Evolutionary conservation across 2,329 filamentous ascomycete genomes (phyloP), one percentile per base, ranked within the genome.

Genomic region (Sporothrix luriei): DNA sequence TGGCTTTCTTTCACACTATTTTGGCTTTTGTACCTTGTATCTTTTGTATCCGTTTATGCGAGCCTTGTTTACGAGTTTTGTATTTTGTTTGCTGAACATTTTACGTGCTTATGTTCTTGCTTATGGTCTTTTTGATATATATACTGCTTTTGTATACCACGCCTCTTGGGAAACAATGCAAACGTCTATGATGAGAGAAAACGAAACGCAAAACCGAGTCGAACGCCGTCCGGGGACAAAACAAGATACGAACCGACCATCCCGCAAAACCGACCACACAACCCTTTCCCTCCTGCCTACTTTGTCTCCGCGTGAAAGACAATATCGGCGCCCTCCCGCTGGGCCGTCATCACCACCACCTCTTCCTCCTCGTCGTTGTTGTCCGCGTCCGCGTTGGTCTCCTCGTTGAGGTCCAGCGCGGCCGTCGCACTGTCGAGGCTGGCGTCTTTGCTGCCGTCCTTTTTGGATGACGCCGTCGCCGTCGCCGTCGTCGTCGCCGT

Each of bases 391-490:
- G 29, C 29, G 33, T 9, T 11, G 26, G 7, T 4, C 38, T 61
- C 57, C 54, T 48, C 26, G 19, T 57, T 33, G 19, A 67, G 51
- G 38, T 57, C 51, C 10, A 72, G 29, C 9, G 40, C 61, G 6
- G 69, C 71, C 29, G 68, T 52, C 0, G 66, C 71, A 16, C n/a
- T 38, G 65, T 65, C 61, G 57, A 72, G 61, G 3, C 64, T 54
- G 14, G 55, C 61, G 14, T 16, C 19, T 6, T n/a, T 21, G 16
- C 29, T 29, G 29, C 13, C 21, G 55, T 33, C 33, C 33, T 33
- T 33, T 9, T 33, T 33, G 33, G 33, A 33, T 7, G 33, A 9
- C 33, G 33, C 33, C 33, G 5, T 13, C 9, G 54, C 13, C 43
- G 14, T 24, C n/a, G 11, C 7, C 38, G 11, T 57, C 3, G 51